These are phyloP conservation scores for Fusarium denticulatum DNA, from an alignment of 2,329 filamentous ascomycete species.

Conservation along the genomic window DNA sequence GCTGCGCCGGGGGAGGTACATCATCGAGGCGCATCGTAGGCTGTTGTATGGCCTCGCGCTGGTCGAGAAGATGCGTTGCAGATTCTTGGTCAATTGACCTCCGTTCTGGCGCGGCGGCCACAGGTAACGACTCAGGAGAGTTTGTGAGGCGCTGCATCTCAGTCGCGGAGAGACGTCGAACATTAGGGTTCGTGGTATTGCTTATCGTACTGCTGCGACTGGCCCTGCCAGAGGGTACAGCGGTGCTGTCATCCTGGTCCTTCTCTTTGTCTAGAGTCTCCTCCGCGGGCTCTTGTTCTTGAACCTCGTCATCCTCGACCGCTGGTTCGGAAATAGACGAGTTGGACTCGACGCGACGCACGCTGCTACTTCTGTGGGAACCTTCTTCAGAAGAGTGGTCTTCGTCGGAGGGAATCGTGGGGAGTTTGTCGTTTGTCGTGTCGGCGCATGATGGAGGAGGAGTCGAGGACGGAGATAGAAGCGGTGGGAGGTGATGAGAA, in stretches of 20 bases:
- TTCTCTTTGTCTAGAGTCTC: constrained; percentile 11
- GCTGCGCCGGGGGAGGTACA: constrained; percentile 25
- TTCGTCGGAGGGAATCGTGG: constrained; percentile 45
- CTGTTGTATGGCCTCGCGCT: constrained; percentile 46
- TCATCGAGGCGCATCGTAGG: constrained; percentile 44
- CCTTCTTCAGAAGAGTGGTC: constrained; percentile 46
- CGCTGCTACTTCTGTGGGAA: constrained; percentile 36
- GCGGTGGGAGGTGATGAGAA: constrained; percentile 33
- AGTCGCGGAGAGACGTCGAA: constrained; percentile 65
- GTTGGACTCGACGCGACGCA: constrained; percentile 38
- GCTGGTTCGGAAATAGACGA: constrained; percentile 46
- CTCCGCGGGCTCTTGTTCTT: not conserved
- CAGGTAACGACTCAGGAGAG: constrained; percentile 66
- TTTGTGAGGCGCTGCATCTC: constrained; percentile 68
- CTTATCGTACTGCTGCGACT: constrained; percentile 46
- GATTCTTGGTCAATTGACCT: constrained; percentile 53
- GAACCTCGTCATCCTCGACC: constrained; percentile 34
- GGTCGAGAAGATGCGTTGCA: constrained; percentile 41
- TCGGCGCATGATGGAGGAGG: constrained; percentile 25
- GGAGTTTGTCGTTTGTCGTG: constrained; percentile 19
- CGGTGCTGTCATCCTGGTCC: constrained; percentile 6
- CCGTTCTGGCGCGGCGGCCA: constrained; percentile 55
- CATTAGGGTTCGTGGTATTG: constrained; percentile 50
- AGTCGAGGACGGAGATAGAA: constrained; percentile 18
- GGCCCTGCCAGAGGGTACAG: constrained; percentile 33